Conservation (phyloP, 805 yeast species). For the Hyphopichia homilentoma region DNA sequence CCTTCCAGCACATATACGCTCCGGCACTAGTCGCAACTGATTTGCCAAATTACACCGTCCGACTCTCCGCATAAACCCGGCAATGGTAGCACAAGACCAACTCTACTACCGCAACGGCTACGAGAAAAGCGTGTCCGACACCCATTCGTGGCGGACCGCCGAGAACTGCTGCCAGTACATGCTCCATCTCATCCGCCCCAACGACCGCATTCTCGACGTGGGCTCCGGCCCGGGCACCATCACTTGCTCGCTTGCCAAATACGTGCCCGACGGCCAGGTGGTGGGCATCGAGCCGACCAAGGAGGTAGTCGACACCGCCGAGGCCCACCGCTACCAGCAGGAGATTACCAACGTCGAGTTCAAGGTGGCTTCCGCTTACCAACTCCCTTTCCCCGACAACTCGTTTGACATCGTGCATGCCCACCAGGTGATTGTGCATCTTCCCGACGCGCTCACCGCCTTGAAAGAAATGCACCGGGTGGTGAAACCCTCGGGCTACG, state of each 20-base stretch:
- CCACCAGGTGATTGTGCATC: constrained; percentile 37
- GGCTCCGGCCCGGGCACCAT: constrained; percentile 45
- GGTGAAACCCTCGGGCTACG: constrained; percentile 27
- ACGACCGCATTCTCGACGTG: constrained; percentile 30
- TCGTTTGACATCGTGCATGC: constrained; percentile 37
- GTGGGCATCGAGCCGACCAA: constrained; percentile 30
- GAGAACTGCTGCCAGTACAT: constrained; percentile 22
- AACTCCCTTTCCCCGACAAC: constrained; percentile 29
- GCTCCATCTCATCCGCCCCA: constrained; percentile 21
- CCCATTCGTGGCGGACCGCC: constrained; percentile 34
- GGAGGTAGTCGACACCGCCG: constrained; percentile 25
- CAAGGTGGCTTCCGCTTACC: constrained; percentile 25
- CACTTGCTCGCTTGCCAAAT: constrained; percentile 28
- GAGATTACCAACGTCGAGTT: constrained; percentile 17
- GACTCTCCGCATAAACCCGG: too few species aligned
- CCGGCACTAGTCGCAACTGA: too few species aligned
- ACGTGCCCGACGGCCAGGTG: constrained; percentile 21
- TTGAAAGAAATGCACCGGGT: constrained; percentile 35
- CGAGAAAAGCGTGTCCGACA: constrained; percentile 15
- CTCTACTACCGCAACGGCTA: constrained; percentile 20
- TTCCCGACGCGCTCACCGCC: constrained; percentile 28
- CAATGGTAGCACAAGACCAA: too few species aligned
- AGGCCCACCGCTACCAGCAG: constrained; percentile 5
- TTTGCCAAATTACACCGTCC: too few species aligned
- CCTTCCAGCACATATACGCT: too few species aligned